Evolutionary conservation across 371 early-diverging fungal genomes (phyloP), one percentile per base, ranked within the genome.

Genomic region (Rhizopus microsporus): DNA sequence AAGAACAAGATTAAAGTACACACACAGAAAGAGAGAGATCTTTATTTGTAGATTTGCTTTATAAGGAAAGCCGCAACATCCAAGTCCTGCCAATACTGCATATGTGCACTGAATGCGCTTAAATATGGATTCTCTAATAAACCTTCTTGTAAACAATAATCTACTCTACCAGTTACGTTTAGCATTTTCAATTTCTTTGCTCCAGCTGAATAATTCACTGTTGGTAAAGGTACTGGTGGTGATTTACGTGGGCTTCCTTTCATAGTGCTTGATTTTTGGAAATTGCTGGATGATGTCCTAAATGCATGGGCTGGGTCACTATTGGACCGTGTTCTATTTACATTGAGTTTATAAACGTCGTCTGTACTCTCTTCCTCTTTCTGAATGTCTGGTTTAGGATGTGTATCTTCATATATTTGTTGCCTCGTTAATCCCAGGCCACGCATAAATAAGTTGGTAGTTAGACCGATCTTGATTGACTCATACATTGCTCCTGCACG

Each of bases 101-200:
- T 82, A 69, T 92, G 92, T 5, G 83, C 88, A 43, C 80, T 85
- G 40, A 93, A 74, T 34, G 91, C 88, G 33, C 81, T 84, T 49
- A 92, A 57, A 57, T 93, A 93, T 7, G 90, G 84, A 54, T 89
- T 89, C 62, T 92, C 92, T 40, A 92, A 71, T 33, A 90, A 65
- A 13, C 90, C 89, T 59, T 91, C 90, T 68, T 91, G 92, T 34
- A 93, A 63, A 51, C 82, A 86, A 69, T 80, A 92, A 63, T 93
- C 93, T 2, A 93, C 77, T 5, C 92, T 77, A 0, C 89, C 91
- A 10, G 82, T 80, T 8, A 74, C 75, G 67, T 92, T 92, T 51
- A 92, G 65, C 39, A 71, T 69, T n/a, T 69, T 70, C 43, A 87
- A 51, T 48, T 79, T 55, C 69, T 71, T 51, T 62, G 81, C 63